phyloP scores from a whole-genome alignment of 176 grass and related monocot genomes.

The bread wheat (Triticum aestivum) region IWGSC_CS_RefSeq_v2.1 NC_057814.1:573740133-573740632 shows the following conservation, averaged over 20 bases:
- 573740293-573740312: slow-evolving; percentile 88
- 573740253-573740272: slow-evolving; percentile 84
- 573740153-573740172: slow-evolving; percentile 94
- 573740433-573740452: not conserved
- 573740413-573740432: not conserved
- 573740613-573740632: slow-evolving; percentile 86
- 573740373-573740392: not conserved
- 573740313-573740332: slow-evolving; percentile 67
- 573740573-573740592: slow-evolving; percentile 45
- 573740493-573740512: not conserved
- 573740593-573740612: slow-evolving; percentile 92
- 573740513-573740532: not conserved
- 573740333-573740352: slow-evolving; percentile 23
- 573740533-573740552: slow-evolving; percentile 4
- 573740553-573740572: not conserved
- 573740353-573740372: not conserved
- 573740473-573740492: not conserved
- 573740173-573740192: slow-evolving; percentile 92
- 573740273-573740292: slow-evolving; percentile 90
- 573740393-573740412: not conserved
- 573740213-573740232: slow-evolving; percentile 83
- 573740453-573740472: not conserved
- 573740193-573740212: slow-evolving; percentile 97
- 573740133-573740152: slow-evolving; percentile 99
- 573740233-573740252: slow-evolving; percentile 81